Conservation (phyloP, 2,329 filamentous ascomycete species). For the Phialocephala sp. region DNA sequence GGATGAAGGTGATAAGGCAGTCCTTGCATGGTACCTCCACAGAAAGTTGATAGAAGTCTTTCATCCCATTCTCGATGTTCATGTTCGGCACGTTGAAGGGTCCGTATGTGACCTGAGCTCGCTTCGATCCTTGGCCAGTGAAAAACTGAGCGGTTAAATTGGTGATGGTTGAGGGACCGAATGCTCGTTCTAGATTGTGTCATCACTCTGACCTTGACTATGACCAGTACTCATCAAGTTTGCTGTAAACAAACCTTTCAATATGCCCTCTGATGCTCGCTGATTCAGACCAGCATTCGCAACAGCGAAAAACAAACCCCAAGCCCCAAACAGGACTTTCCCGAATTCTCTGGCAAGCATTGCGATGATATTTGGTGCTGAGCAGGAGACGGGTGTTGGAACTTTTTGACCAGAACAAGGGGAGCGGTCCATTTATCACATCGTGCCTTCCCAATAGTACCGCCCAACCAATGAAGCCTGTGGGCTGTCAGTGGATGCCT, state of each 20-base stretch:
- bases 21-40: conserved; percentile 3
- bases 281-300: background rate
- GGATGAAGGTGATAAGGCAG: conserved; percentile 35
- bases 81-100: conserved; percentile 10
- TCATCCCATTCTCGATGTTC: conserved; percentile 19
- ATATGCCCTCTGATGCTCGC: background rate
- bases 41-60: background rate
- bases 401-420: too few relatives aligned
- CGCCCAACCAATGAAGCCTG: too few relatives aligned
- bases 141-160: conserved; percentile 20
- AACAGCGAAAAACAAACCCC: background rate
- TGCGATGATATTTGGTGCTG: background rate
- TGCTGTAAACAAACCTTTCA: background rate
- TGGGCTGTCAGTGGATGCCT: background rate
- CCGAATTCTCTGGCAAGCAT: background rate
- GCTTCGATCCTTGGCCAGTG: conserved; percentile 9
- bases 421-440: background rate
- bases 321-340: background rate
- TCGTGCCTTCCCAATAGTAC: background rate
- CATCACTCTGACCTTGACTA: background rate
- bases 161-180: conserved; percentile 1
- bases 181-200: background rate
- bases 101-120: conserved; percentile 17
- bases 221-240: background rate
- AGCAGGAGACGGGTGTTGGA: background rate